Evolutionary conservation across 106 monocot genomes (phyloP).

Genomic region (Vanilla planifolia): DNA sequence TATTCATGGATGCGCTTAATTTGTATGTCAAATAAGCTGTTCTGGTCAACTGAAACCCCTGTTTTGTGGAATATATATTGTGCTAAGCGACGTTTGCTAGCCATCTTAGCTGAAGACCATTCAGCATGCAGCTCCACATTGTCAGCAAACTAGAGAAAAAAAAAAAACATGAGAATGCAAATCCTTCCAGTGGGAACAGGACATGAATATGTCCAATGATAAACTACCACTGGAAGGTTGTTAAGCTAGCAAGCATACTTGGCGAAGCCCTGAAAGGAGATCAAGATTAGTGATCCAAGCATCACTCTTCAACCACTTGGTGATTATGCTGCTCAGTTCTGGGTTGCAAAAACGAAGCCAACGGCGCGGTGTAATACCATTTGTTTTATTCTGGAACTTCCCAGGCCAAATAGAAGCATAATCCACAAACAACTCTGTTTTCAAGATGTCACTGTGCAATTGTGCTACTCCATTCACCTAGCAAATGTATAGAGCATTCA

Average conservation of each 20-base stretch:
- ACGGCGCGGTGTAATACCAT: conserved; percentile 86
- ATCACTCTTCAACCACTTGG: conserved; percentile 94
- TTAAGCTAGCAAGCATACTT: conserved; percentile 30
- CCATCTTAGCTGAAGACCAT: conserved; percentile 78
- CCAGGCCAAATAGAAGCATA: conserved; percentile 80
- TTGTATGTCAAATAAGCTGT: conserved; percentile 91
- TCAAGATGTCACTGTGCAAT: conserved; percentile 86
- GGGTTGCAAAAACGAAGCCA: conserved; percentile 87
- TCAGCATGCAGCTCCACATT: conserved; percentile 71
- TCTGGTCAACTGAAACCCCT: conserved; percentile 58
- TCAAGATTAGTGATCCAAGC: conserved; percentile 81
- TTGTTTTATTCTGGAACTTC: conserved; percentile 94
- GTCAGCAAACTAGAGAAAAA: conserved; percentile 57
- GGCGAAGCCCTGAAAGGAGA: conserved; percentile 71
- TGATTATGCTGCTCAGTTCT: conserved; percentile 72
- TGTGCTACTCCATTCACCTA: conserved; percentile 97
- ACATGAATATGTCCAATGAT: neutral
- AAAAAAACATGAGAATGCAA: neutral
- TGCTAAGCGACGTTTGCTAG: conserved; percentile 62
- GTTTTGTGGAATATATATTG: conserved; percentile 59
- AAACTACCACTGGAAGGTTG: neutral
- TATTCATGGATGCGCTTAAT: conserved; percentile 97
- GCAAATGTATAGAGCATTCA: conserved; percentile 1
- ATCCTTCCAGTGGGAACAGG: conserved; percentile 1
- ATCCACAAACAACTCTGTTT: conserved; percentile 66